Evolutionary conservation across 352 stramenopile genomes (phyloP), one percentile per base, ranked within the genome.

Genomic region (Elongisporangium prolatum): DNA sequence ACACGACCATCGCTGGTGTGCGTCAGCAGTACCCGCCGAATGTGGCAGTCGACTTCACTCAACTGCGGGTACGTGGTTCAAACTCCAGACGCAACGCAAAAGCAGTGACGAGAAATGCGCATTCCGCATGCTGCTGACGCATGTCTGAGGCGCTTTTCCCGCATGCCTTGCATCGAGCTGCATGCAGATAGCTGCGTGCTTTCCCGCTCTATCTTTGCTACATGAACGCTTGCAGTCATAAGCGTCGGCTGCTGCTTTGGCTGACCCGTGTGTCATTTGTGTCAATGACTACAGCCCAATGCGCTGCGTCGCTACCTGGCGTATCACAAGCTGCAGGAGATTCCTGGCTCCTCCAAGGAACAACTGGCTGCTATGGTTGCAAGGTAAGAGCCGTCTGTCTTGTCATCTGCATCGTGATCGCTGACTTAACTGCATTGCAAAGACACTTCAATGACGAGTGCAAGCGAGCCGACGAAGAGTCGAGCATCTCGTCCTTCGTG

Each of bases 401-500:
- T 2, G 51, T 57, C 48, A 28, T 47, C 48, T 61, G 17, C 24
- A 6, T 21, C 28, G 8, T 25, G 49, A 10, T 6, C 2, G 50
- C 18, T 11, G 53, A 17, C 3, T 61, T 69, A 60, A 16, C 47
- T 54, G 22, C 4, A 50, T 28, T 16, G n/a, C 22, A 20, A 54
- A 89, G 82, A 25, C 83, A 90, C 63, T 90, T 91, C 57, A 76
- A 73, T 17, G 64, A 88, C n/a, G 75, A 77, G 48, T 86, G 80
- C 63, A 74, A 86, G 49, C 72, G 68, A 21, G 61, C 76, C 4
- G 77, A 93, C 47, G 84, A 93, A 66, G 63, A 69, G 25, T 65
- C 64, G 16, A 88, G 72, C 48, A 91, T 93, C 47, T 56, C 73
- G 34, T 83, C 75, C 20, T 91, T 91, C 21, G 61, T 91, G 24